phyloP scores from a whole-genome alignment of 768 basidiomycete species.

The Trichaptum fuscoviolaceum region DNA sequence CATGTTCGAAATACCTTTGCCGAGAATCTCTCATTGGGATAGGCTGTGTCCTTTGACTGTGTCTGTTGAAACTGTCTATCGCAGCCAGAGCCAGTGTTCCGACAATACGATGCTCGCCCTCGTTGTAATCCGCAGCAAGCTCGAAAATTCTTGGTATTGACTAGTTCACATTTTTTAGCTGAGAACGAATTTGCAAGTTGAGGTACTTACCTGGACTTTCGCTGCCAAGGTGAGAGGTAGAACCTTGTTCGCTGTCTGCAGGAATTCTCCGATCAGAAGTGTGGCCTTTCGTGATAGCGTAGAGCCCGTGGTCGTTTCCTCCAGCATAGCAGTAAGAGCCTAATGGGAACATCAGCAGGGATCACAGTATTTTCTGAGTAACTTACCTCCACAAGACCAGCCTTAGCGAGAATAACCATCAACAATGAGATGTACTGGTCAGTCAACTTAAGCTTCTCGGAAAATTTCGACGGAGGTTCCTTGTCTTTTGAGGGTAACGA shows the following conservation, averaged over 20 bases:
- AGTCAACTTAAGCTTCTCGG: conserved; percentile 70
- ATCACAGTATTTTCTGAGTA: neutral
- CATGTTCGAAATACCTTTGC: conserved; percentile 45
- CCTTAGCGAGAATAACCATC: conserved; percentile 76
- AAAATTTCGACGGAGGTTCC: conserved; percentile 28
- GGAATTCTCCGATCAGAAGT: conserved; percentile 82
- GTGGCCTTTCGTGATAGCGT: conserved; percentile 87
- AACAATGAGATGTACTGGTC: conserved; percentile 91
- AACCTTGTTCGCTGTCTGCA: conserved; percentile 84
- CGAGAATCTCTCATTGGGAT: conserved; percentile 48
- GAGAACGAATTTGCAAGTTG: conserved; percentile 2
- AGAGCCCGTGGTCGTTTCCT: conserved; percentile 69
- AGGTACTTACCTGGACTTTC: conserved; percentile 62
- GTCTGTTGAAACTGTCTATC: conserved; percentile 93
- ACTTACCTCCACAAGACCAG: conserved; percentile 80
- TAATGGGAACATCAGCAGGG: conserved; percentile 26
- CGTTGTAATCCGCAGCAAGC: conserved; percentile 76
- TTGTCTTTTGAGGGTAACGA: conserved; percentile 16
- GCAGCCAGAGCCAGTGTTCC: conserved; percentile 82
- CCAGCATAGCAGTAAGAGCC: conserved; percentile 83
- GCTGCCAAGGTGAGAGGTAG: conserved; percentile 80
- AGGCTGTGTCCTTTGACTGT: conserved; percentile 66
- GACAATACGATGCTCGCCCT: conserved; percentile 71
- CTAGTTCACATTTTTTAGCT: conserved; percentile 31
- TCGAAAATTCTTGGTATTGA: conserved; percentile 80